phyloP scores from a whole-genome alignment of 331 rosid species.

The Rhamnella rubrinervis region DNA sequence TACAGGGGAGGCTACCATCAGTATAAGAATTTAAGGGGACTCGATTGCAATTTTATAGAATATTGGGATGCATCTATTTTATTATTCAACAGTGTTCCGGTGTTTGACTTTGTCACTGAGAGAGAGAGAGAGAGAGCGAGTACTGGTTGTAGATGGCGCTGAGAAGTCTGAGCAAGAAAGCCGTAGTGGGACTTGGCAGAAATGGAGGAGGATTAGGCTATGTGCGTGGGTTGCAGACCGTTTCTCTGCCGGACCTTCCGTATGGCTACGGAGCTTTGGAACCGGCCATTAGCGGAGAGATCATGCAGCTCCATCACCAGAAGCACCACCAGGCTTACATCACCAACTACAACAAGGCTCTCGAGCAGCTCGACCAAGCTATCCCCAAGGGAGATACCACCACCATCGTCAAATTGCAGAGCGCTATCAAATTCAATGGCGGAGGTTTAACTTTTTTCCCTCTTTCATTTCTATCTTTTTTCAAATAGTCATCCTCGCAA shows the following conservation, averaged over 20 bases:
- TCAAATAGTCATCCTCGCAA: neutral
- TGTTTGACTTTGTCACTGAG: no score
- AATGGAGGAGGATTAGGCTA: conserved; percentile 17
- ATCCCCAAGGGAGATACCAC: conserved; percentile 22
- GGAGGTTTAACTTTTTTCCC: conserved; percentile 30
- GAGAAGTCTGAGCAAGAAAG: conserved; percentile 19
- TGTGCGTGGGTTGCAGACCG: conserved; percentile 20
- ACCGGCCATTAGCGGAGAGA: conserved; percentile 35
- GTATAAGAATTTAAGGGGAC: no score
- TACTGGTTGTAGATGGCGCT: conserved; percentile 18
- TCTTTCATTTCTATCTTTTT: neutral
- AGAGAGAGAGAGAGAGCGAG: neutral
- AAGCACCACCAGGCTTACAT: conserved; percentile 43
- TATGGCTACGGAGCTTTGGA: conserved; percentile 41
- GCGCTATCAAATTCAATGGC: conserved; percentile 43
- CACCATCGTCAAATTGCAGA: conserved; percentile 26
- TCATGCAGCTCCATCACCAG: conserved; percentile 41
- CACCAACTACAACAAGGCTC: conserved; percentile 39
- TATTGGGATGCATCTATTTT: no score
- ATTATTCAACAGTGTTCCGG: no score
- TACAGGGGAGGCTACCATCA: no score
- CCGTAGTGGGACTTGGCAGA: conserved; percentile 9
- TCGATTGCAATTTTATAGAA: no score
- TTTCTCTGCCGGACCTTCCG: conserved; percentile 35
- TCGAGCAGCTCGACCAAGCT: conserved; percentile 32